Base-by-base conservation (phyloP, 345 rosid species). In the Populus ilicifolia region DNA sequence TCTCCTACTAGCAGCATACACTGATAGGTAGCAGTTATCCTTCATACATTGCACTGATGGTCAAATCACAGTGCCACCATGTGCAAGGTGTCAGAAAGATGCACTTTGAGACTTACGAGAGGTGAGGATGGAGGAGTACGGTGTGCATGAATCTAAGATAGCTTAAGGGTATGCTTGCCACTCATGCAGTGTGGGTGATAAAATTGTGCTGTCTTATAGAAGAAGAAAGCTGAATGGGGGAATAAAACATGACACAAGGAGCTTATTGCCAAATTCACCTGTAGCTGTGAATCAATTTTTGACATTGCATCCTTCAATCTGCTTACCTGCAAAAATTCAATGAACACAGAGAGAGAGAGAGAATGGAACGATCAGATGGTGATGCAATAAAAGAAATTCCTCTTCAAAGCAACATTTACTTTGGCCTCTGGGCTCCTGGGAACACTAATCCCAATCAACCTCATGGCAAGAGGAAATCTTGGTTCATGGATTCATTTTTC, bases 221-320 rank as follows among this genome's bases (percentile, higher is more conserved):
- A 50, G 21, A 50, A 16, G 54, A 50, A 46, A 5, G 6, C 68
- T 30, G 56, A 1, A 36, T 7, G 25, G 72, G 21, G 23, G 56
- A 54, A 13, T 35, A 52, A 67, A 38, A 23, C 36, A 62, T 18
- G 5, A 56, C 74, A 39, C 5, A 67, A 48, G 27, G 29, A 30
- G 29, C 68, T 68, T 27, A 12, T 21, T 39, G 67, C 27, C 20
- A 76, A 82, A 76, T 69, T 46, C 85, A 96, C 99, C 92, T 93
- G 92, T 20, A 96, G 86, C 85, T 91, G 89, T 18, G 91, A 88
- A 89, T 93, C 90, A 43, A 89, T 87, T 79, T 89, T 85, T 48
- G 97, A 90, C 99, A 96, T 85, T 73, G 89, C 97, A 80, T 96
- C 94, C 86, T 93, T 96, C 80, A 96, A 80, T 83, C 89, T 89